Evolutionary conservation across 2,329 filamentous ascomycete genomes (phyloP), one percentile per base, ranked within the genome.

Genomic region (Fusarium brachygibbosum): DNA sequence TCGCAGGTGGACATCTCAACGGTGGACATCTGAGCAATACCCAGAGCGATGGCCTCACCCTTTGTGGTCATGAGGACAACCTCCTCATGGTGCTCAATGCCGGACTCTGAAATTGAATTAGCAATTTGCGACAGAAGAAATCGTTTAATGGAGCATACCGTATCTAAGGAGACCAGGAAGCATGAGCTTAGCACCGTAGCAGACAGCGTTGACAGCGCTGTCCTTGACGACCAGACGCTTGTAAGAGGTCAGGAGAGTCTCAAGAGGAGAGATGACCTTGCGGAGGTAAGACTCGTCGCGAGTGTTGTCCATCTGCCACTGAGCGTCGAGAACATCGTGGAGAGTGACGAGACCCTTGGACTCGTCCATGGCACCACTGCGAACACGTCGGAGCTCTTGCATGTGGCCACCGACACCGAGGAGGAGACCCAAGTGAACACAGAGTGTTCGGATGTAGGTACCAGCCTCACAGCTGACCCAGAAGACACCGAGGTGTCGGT

Each of bases 131-230:
- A 29, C 25, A 23, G n/a, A 37, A 45, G 10, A 21, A 16, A 29
- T 46, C n/a, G 13, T 34, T 34, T 16, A 45, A 35, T 34, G 6
- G 19, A 44, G 83, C 88, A 74, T 85, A 93, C 91, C 91, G 80
- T 97, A 98, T 79, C 96, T 90, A 69, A 99, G 84, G 57, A 99
- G 87, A 84, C 96, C 96, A 49, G 96, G 96, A 82, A 98, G 91
- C 96, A 98, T 99, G 70, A 99, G 90, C 86, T 98, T 98, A 48
- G 96, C 96, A 83, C 96, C 96, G 81, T 98, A 98, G 87, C 94
- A 98, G 60, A 99, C 94, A 63, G 96, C 96, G 80, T 98, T 98
- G 76, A 99, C 94, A 23, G 81, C 80, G 70, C 80, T 82, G 71
- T 82, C 96, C 88, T 99, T 99, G 78, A 99, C 94, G 25, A 99